Evolutionary conservation across 2,329 filamentous ascomycete genomes (phyloP), one percentile per base, ranked within the genome.

Genomic region (Fonsecaea pugnacius): DNA sequence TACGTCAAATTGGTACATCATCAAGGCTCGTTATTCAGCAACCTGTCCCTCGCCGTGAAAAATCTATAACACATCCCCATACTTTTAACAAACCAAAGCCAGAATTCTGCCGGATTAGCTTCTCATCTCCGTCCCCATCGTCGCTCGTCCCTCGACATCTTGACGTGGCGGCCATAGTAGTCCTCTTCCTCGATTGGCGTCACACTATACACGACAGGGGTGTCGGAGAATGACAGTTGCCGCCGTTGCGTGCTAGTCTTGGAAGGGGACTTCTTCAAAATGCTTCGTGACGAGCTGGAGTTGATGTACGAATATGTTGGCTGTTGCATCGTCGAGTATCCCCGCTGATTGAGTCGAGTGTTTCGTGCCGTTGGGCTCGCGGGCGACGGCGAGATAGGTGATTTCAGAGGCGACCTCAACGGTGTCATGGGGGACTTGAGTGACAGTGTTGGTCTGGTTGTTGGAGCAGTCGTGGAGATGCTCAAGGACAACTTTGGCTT

Each of bases 131-230:
- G 72, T 43, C 69, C 73, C 80, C 80, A 82, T 69, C 80, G 74
- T 70, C 79, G 73, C 67, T 82, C 80, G 43, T 82, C 80, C 58
- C 73, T 74, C 38, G 76, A 75, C 72, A 82, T 75, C 72, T 80
- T 81, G 46, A 71, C 75, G 67, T 81, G 77, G n/a, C 71, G 75
- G 53, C 80, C 80, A 57, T 82, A 82, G 67, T 81, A 82, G 58
- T 81, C 80, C 18, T 81, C 78, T 4, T 76, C 75, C 69, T 81
- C 79, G 65, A 83, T 81, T 0, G 80, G 80, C 2, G 79, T 81
- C 55, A 83, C 77, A 62, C 77, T 79, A 71, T 81, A 74, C 27
- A 83, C 76, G 24, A 75, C 78, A 3, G 80, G 80, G 5, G 78
- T 77, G 40, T 74, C 76, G 0, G 68, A 67, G 70, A 82, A 82